phyloP scores from a whole-genome alignment of 2,329 filamentous ascomycete species.

The Keithomyces neogunnii region DNA sequence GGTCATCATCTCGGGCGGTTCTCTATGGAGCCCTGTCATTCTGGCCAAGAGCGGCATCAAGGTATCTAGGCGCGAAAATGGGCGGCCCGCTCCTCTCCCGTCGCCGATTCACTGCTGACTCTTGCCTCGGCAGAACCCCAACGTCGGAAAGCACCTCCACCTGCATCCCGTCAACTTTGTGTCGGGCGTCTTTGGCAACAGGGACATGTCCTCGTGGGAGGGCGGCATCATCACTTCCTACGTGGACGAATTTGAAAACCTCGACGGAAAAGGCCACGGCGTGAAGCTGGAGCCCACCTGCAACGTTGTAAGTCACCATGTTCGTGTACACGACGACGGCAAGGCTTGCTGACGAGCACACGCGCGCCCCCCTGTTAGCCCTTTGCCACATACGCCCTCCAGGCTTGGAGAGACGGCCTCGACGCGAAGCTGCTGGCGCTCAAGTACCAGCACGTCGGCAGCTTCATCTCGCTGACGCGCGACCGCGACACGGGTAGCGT shows the following conservation, averaged over 20 bases:
- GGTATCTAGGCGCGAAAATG: constrained; percentile 27
- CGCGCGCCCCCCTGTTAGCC: constrained; percentile 37
- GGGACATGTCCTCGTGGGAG: constrained; percentile 60
- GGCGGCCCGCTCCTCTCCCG: neutral
- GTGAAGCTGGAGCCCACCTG: constrained; percentile 68
- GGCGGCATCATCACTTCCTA: constrained; percentile 72
- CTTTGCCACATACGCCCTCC: constrained; percentile 49
- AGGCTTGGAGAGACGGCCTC: constrained; percentile 60
- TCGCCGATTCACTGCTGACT: constrained; percentile 12
- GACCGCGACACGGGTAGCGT: constrained; percentile 71
- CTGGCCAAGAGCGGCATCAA: constrained; percentile 70
- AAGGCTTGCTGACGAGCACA: no score
- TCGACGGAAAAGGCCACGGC: constrained; percentile 74
- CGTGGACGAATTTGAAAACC: constrained; percentile 68
- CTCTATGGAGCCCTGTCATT: constrained; percentile 68
- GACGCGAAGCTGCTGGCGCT: constrained; percentile 65
- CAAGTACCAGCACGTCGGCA: constrained; percentile 59
- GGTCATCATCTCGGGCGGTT: constrained; percentile 70
- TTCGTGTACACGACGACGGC: no score
- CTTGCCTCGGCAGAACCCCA: constrained; percentile 46
- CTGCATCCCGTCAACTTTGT: constrained; percentile 64
- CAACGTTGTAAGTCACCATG: constrained; percentile 48
- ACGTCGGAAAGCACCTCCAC: constrained; percentile 75
- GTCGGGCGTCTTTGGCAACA: constrained; percentile 55
- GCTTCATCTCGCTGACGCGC: constrained; percentile 65